Percentiles rank a stretch among this genome's conserved stretches.
These are phyloP conservation scores for Cercophora scortea DNA, from an alignment of 495 filamentous ascomycete species.

Conservation along the genomic window DNA sequence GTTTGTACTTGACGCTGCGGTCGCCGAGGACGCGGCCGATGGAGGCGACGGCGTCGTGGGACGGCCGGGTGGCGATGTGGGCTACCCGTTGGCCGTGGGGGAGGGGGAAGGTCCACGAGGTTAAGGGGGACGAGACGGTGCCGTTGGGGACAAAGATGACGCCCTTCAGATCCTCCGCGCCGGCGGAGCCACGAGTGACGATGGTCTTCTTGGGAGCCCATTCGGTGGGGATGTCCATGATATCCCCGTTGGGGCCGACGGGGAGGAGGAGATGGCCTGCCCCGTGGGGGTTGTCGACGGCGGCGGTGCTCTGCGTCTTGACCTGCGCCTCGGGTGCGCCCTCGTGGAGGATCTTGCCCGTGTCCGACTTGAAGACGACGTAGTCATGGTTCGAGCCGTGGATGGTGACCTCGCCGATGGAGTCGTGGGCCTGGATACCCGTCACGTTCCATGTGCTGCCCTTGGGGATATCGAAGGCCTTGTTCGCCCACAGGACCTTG, in stretches of 20 bases:
- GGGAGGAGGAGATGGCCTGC: conserved; percentile 43
- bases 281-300: conserved; percentile 36
- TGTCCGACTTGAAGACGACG: conserved; percentile 47
- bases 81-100: conserved; percentile 58
- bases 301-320: conserved; percentile 34
- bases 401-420: conserved; percentile 50
- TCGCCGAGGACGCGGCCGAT: conserved; percentile 91
- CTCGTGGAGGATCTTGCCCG: conserved; percentile 45
- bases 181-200: conserved; percentile 53
- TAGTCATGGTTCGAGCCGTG: conserved; percentile 49
- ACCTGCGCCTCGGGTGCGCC: conserved; percentile 26
- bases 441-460: conserved; percentile 58
- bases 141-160: conserved; percentile 39
- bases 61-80: conserved; percentile 55
- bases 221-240: conserved; percentile 27
- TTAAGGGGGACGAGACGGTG: conserved; percentile 36
- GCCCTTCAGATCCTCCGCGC: conserved; percentile 48
- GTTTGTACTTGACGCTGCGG: conserved; percentile 92
- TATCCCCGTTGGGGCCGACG: conserved; percentile 38
- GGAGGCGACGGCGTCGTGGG: conserved; percentile 83
- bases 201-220: conserved; percentile 42
- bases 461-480: conserved; percentile 46
- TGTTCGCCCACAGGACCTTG: conserved; percentile 63
- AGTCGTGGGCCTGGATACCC: conserved; percentile 51
- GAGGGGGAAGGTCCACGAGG: conserved; percentile 71